Percentiles rank a stretch among this genome's conserved stretches.
These are phyloP conservation scores for Ophiostoma triangulosporum DNA, from an alignment of 2,329 filamentous ascomycete genomes.

Conservation along the genomic window DNA sequence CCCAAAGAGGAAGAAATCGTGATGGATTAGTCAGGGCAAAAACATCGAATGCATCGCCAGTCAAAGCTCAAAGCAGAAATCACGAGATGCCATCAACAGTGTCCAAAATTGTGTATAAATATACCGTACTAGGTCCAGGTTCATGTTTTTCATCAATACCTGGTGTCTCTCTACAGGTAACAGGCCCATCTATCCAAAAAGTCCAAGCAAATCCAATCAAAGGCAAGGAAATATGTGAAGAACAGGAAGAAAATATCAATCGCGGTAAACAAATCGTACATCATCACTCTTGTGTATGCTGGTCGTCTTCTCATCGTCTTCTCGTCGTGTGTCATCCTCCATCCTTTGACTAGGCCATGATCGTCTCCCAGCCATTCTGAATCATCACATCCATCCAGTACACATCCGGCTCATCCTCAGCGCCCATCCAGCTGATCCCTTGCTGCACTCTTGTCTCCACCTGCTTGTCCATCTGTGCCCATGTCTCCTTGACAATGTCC, in stretches of 20 bases:
- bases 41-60: background rate
- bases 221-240: too few relatives aligned
- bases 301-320: background rate
- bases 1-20: background rate
- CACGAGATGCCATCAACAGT: background rate
- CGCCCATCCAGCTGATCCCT: slow-evolving; percentile 11
- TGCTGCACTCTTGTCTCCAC: slow-evolving; percentile 3
- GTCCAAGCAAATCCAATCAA: background rate
- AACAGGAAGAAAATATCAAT: too few relatives aligned
- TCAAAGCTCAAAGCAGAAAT: background rate
- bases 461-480: slow-evolving; percentile 31
- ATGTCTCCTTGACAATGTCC: slow-evolving; percentile 37
- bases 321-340: background rate
- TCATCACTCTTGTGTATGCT: background rate
- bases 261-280: background rate
- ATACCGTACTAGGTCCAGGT: background rate
- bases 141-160: background rate
- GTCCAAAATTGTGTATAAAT: background rate
- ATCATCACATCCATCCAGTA: slow-evolving; percentile 46
- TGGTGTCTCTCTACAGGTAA: too few relatives aligned
- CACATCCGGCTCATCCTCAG: slow-evolving; percentile 23
- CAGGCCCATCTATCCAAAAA: background rate
- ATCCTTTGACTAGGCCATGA: slow-evolving; percentile 10
- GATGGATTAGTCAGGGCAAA: background rate
- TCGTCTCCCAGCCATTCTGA: slow-evolving; percentile 40